Percentiles rank a stretch among this genome's conserved stretches.
Evolutionary conservation across 176 grass and related monocot genomes (phyloP).

Genomic region (Microstegium vimineum): DNA sequence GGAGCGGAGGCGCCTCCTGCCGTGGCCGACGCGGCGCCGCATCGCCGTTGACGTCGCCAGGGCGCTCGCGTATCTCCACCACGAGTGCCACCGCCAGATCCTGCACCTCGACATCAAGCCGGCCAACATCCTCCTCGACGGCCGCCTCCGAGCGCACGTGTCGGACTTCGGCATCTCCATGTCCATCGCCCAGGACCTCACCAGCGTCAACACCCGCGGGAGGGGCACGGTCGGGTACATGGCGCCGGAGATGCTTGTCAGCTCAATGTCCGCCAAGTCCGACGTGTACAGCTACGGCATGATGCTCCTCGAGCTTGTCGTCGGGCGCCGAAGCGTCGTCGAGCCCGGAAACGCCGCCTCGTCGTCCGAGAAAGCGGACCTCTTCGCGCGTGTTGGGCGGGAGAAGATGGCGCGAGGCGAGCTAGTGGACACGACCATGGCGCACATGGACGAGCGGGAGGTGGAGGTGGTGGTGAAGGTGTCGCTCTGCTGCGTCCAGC

Average conservation of each 20-base stretch:
- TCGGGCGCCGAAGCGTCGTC: conserved; percentile 48
- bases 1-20: conserved; percentile 15
- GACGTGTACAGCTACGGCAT: conserved; percentile 70
- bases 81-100: conserved; percentile 39
- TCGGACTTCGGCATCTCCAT: conserved; percentile 66
- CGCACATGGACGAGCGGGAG: conserved; percentile 14
- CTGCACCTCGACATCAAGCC: conserved; percentile 68
- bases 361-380: neutral
- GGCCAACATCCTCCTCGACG: conserved; percentile 65
- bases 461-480: conserved; percentile 31
- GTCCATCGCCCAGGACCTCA: conserved; percentile 38
- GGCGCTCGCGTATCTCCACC: conserved; percentile 65
- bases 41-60: conserved; percentile 46
- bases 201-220: conserved; percentile 41
- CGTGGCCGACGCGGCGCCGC: conserved; percentile 26
- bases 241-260: conserved; percentile 48
- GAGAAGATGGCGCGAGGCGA: conserved; percentile 39
- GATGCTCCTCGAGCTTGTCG: conserved; percentile 53
- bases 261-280: conserved; percentile 44
- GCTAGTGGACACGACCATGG: conserved; percentile 36
- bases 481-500: conserved; percentile 48
- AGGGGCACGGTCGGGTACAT: conserved; percentile 43
- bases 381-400: conserved; percentile 34
- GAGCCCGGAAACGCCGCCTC: neutral
- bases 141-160: conserved; percentile 36